Conservation (phyloP, 805 yeast species). For the Lipomyces starkeyi region DNA sequence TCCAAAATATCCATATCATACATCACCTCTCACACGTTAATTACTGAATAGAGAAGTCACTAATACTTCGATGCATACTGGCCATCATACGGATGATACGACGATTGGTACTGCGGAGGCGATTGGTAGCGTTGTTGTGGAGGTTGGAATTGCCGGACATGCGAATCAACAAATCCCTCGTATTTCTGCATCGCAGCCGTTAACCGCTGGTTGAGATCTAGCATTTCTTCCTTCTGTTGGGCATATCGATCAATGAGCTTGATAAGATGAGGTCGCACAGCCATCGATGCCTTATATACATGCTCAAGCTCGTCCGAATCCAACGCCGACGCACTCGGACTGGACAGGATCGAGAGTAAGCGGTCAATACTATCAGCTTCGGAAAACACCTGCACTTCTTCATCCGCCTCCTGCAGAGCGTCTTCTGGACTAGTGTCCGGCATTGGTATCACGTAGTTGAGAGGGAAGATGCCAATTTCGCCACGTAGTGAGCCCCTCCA, state of each 20-base stretch:
- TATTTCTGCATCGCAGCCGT: conserved; percentile 71
- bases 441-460: conserved; percentile 85
- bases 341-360: conserved; percentile 62
- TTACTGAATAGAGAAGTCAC: neutral
- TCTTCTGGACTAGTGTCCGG: conserved; percentile 70
- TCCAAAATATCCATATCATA: neutral
- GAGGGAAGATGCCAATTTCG: conserved; percentile 84
- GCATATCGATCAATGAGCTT: conserved; percentile 78
- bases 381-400: conserved; percentile 60
- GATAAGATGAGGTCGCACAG: conserved; percentile 76
- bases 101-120: neutral
- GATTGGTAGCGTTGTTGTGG: neutral
- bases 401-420: conserved; percentile 54
- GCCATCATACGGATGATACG: neutral
- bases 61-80: neutral
- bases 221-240: conserved; percentile 75
- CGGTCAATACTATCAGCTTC: conserved; percentile 69
- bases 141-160: conserved; percentile 38
- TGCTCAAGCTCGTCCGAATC: conserved; percentile 72
- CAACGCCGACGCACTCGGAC: conserved; percentile 48
- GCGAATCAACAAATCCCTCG: conserved; percentile 69
- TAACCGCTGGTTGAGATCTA: conserved; percentile 71
- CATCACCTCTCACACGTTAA: neutral
- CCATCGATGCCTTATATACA: conserved; percentile 72
- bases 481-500: conserved; percentile 89